phyloP scores from a whole-genome alignment of 1,284 basidiomycete genomes.

The Ustilago bromivora region DNA sequence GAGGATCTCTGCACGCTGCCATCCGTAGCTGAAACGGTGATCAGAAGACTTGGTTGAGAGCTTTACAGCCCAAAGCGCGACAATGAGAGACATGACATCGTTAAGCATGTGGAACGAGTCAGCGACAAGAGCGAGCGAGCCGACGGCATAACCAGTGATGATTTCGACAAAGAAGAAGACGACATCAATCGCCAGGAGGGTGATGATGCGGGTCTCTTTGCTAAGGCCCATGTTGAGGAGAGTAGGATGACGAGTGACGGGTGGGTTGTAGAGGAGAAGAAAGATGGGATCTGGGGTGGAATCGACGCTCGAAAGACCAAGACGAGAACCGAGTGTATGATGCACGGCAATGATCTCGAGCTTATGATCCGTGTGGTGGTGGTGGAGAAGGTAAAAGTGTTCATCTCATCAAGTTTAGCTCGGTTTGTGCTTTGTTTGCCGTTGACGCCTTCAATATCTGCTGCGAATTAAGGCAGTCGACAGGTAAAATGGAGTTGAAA shows the following conservation, averaged over 20 bases:
- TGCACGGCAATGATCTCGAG: conserved; percentile 2
- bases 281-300: background rate
- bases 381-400: background rate
- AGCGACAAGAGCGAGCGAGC: conserved; percentile 92
- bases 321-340: background rate
- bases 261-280: background rate
- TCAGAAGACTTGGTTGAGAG: conserved; percentile 71
- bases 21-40: conserved; percentile 86
- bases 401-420: background rate
- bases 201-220: conserved; percentile 71
- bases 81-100: conserved; percentile 87
- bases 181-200: conserved; percentile 85
- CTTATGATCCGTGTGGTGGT: background rate
- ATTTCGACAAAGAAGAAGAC: conserved; percentile 94
- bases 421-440: conserved; percentile 6
- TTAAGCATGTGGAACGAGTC: conserved; percentile 96
- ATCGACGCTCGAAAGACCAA: conserved; percentile 2
- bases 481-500: background rate
- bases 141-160: conserved; percentile 87
- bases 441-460: background rate
- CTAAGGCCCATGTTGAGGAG: conserved; percentile 30
- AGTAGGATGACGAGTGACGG: background rate
- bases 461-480: background rate
- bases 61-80: conserved; percentile 96
- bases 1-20: conserved; percentile 98